Percentiles rank a stretch among this genome's conserved stretches.
These are phyloP conservation scores for Lichtheimia corymbifera DNA, from an alignment of 371 early-diverging fungal genomes.

Conservation along the genomic window DNA sequence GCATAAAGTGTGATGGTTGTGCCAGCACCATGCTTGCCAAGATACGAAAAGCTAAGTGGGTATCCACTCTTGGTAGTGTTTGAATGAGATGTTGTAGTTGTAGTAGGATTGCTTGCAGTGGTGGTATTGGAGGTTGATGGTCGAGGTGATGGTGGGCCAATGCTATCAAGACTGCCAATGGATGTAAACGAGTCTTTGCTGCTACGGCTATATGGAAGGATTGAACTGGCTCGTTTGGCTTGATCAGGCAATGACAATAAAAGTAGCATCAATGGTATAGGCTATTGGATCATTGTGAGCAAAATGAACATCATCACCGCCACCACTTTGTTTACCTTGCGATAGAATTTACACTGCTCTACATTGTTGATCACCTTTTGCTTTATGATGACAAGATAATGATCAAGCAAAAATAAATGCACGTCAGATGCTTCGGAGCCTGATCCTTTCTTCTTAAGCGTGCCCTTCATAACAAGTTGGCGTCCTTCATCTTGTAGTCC, in stretches of 20 bases:
- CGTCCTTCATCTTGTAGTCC: slow-evolving; percentile 61
- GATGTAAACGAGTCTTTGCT: slow-evolving; percentile 21
- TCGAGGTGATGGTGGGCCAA: neutral
- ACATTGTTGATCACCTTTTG: slow-evolving; percentile 35
- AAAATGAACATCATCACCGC: no score
- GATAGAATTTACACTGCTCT: slow-evolving; percentile 41
- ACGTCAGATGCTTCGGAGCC: slow-evolving; percentile 71
- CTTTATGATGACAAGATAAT: slow-evolving; percentile 79
- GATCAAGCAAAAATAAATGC: slow-evolving; percentile 83
- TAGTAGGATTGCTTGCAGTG: slow-evolving; percentile 1
- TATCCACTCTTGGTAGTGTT: slow-evolving; percentile 42
- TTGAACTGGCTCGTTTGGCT: slow-evolving; percentile 34
- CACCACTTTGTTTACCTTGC: slow-evolving; percentile 23
- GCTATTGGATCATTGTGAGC: slow-evolving; percentile 44
- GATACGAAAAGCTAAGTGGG: slow-evolving; percentile 73
- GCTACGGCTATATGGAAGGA: slow-evolving; percentile 34
- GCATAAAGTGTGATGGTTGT: slow-evolving; percentile 74
- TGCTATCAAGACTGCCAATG: slow-evolving; percentile 13
- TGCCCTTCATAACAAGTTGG: slow-evolving; percentile 77
- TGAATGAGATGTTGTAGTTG: neutral
- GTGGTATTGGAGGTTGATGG: slow-evolving; percentile 9
- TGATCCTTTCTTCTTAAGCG: slow-evolving; percentile 68
- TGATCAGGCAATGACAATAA: slow-evolving; percentile 66
- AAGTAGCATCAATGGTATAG: slow-evolving; percentile 78
- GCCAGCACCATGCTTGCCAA: slow-evolving; percentile 67